Conservation (phyloP, 768 basidiomycete genomes). For the Mrakia blollopis region DNA sequence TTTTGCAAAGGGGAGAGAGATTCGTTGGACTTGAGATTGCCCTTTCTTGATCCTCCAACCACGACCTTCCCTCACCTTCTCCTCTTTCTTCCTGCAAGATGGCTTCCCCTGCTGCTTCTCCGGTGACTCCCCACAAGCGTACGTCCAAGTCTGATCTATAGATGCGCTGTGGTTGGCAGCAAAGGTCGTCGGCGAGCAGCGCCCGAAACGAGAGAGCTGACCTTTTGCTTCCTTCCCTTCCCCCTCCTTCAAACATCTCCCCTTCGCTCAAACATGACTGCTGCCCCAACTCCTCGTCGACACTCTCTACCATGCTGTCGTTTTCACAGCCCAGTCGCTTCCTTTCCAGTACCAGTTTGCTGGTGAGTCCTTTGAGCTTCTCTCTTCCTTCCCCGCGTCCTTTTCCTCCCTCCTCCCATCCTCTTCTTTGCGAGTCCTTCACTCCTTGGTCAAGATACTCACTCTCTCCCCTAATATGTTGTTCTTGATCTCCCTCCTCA, state of each 20-base stretch:
- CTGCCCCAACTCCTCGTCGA: neutral
- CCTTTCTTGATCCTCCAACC: neutral
- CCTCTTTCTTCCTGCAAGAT: neutral
- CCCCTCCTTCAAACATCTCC: too few relatives aligned
- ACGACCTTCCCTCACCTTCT: neutral
- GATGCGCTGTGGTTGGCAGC: neutral
- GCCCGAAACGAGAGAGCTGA: constrained; percentile 11
- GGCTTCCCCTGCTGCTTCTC: neutral
- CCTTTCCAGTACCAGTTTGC: constrained; percentile 19
- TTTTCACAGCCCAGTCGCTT: neutral
- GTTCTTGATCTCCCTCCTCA: neutral
- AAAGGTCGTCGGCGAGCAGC: neutral
- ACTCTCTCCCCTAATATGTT: neutral
- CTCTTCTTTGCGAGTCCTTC: neutral
- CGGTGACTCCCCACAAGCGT: neutral
- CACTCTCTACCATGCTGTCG: neutral
- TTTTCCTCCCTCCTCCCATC: neutral
- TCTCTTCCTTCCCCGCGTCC: neutral
- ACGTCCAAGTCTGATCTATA: neutral
- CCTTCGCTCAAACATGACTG: neutral
- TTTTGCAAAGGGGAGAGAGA: too few relatives aligned
- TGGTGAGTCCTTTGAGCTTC: neutral
- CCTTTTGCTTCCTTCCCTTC: neutral
- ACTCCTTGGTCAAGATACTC: neutral
- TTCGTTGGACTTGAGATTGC: too few relatives aligned